These are phyloP conservation scores for Alternaria gansuensis DNA, from an alignment of 2,329 filamentous ascomycete species.

Conservation along the genomic window DNA sequence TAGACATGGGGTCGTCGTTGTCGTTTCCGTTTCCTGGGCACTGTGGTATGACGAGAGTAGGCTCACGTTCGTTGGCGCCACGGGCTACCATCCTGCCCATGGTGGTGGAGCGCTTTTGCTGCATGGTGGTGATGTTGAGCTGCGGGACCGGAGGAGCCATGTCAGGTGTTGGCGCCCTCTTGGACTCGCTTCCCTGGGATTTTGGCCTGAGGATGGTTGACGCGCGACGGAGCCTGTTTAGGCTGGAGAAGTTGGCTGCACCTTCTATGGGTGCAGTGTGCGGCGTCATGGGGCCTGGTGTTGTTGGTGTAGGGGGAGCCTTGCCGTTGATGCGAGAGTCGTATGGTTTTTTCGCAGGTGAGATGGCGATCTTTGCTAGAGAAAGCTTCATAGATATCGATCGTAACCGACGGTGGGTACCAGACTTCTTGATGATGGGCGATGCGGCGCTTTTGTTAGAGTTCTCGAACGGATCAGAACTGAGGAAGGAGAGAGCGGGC, in stretches of 20 bases:
- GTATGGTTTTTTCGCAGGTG: constrained; percentile 46
- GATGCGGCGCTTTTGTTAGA: constrained; percentile 41
- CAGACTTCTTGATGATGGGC: constrained; percentile 47
- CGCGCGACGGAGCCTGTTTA: constrained; percentile 43
- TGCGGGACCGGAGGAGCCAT: constrained; percentile 35
- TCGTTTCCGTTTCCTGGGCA: constrained; percentile 39
- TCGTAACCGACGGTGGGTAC: constrained; percentile 49
- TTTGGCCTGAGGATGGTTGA: constrained; percentile 45
- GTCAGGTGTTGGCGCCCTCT: constrained; percentile 36
- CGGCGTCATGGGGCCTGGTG: constrained; percentile 43
- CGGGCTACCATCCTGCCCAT: constrained; percentile 44
- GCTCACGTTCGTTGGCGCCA: constrained; percentile 50
- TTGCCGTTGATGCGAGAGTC: constrained; percentile 40
- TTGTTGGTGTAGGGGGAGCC: constrained; percentile 41
- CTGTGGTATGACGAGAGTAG: constrained; percentile 46
- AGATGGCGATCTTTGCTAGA: constrained; percentile 51
- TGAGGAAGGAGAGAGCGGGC: constrained; percentile 50
- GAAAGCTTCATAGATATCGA: constrained; percentile 52
- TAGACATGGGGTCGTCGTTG: constrained; percentile 25
- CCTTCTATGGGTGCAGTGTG: constrained; percentile 43
- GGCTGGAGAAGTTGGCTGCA: constrained; percentile 28
- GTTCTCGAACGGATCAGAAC: constrained; percentile 51
- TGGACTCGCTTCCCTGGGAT: constrained; percentile 29
- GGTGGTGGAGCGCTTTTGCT: constrained; percentile 27
- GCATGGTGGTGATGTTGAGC: constrained; percentile 26